Percentiles rank a stretch among this genome's conserved stretches.
Conservation (phyloP, 2,329 filamentous ascomycete species). For the Cercospora nicotianae region DNA sequence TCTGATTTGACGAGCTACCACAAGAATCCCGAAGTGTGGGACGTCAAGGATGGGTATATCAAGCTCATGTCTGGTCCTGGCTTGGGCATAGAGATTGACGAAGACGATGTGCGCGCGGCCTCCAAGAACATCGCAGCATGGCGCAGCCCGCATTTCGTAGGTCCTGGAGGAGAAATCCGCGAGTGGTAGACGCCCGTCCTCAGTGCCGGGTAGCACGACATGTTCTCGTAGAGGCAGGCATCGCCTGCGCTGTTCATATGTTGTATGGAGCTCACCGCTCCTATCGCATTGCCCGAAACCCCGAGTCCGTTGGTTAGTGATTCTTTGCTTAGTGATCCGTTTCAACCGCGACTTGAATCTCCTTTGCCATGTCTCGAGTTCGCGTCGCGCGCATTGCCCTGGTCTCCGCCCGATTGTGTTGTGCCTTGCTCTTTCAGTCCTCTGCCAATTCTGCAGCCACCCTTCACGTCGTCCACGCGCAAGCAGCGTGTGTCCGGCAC, state of each 20-base stretch:
- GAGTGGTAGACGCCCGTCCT: slow-evolving; percentile 58
- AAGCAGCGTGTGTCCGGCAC: neutral
- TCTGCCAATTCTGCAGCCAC: neutral
- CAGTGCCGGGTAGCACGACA: neutral
- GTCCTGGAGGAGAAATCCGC: slow-evolving; percentile 64
- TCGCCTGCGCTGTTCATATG: neutral
- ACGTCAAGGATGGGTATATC: slow-evolving; percentile 35
- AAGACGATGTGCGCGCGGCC: slow-evolving; percentile 63
- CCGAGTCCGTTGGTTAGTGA: neutral
- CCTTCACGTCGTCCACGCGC: neutral
- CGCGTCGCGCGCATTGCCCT: neutral
- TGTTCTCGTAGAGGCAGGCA: neutral
- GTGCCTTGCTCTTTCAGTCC: neutral
- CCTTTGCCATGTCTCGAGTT: neutral
- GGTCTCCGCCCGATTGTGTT: neutral
- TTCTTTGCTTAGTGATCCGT: neutral
- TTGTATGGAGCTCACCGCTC: neutral
- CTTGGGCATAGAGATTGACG: slow-evolving; percentile 51
- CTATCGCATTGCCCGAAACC: neutral
- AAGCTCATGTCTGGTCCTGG: slow-evolving; percentile 32
- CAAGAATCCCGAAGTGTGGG: slow-evolving; percentile 33
- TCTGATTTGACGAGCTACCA: slow-evolving; percentile 55
- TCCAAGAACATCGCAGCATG: slow-evolving; percentile 62
- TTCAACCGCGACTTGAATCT: neutral
- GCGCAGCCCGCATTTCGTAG: slow-evolving; percentile 66